These are phyloP conservation scores for Fusarium chuoi DNA, from an alignment of 2,329 filamentous ascomycete species.

Conservation along the genomic window DNA sequence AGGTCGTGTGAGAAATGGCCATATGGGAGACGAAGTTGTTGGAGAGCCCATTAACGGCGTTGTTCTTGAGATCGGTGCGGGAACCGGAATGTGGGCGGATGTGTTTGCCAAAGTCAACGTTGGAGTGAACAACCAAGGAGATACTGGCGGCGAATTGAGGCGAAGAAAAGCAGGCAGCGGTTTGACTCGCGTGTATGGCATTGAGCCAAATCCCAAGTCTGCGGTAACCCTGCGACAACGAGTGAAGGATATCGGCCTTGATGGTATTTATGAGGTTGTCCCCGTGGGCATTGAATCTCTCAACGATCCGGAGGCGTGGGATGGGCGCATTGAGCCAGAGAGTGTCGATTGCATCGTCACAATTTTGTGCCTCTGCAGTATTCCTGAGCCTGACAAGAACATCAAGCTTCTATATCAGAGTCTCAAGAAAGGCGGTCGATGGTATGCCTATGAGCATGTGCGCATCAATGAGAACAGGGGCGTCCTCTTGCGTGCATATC, in stretches of 20 bases:
- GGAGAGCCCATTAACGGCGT: conserved; percentile 58
- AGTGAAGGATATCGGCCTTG: conserved; percentile 63
- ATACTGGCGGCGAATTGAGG: conserved; percentile 32
- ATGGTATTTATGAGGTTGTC: conserved; percentile 68
- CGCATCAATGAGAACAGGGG: conserved; percentile 49
- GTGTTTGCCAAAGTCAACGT: conserved; percentile 55
- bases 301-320: conserved; percentile 52
- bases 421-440: conserved; percentile 69
- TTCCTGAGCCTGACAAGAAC: conserved; percentile 68
- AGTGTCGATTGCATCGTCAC: conserved; percentile 70
- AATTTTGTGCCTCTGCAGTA: conserved; percentile 71
- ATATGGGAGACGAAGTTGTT: conserved; percentile 47
- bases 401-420: conserved; percentile 65
- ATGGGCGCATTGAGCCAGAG: conserved; percentile 59
- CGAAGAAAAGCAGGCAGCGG: conserved; percentile 24
- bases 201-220: conserved; percentile 70
- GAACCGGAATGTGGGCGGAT: conserved; percentile 68
- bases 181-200: conserved; percentile 66
- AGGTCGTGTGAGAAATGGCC: conserved; percentile 56
- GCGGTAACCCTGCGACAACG: conserved; percentile 59
- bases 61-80: conserved; percentile 72
- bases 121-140: conserved; percentile 3
- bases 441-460: conserved; percentile 73
- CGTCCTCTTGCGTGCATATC: conserved; percentile 58
- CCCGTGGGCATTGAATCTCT: conserved; percentile 72